These are phyloP conservation scores for Purpureocillium takamizusanense DNA, from an alignment of 2,329 filamentous ascomycete genomes.

Conservation along the genomic window DNA sequence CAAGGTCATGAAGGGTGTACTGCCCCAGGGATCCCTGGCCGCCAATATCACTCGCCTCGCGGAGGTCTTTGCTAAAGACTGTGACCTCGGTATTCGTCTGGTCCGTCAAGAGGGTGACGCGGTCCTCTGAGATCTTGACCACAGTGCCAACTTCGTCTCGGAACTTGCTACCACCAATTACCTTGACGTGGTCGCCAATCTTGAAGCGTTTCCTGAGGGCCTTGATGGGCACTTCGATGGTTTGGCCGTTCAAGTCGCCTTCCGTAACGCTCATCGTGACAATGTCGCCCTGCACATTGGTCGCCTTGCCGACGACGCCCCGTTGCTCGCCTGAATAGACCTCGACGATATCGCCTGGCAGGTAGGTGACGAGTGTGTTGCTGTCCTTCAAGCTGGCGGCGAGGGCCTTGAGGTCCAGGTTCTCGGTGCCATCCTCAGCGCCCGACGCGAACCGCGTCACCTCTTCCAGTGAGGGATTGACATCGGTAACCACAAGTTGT, in stretches of 20 bases:
- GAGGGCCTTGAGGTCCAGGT: conserved; percentile 83
- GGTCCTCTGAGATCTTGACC: conserved; percentile 84
- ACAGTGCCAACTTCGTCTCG: conserved; percentile 96
- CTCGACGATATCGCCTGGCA: conserved; percentile 92
- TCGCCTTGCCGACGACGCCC: conserved; percentile 77
- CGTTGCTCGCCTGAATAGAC: conserved; percentile 94
- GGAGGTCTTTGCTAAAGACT: conserved; percentile 93
- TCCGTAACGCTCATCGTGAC: conserved; percentile 80
- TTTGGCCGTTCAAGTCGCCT: conserved; percentile 72
- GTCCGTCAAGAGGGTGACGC: conserved; percentile 87
- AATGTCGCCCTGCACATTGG: conserved; percentile 83
- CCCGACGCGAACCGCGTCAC: conserved; percentile 89
- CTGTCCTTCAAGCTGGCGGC: conserved; percentile 83
- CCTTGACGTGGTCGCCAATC: conserved; percentile 95
- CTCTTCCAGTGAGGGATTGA: conserved; percentile 89
- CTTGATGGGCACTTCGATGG: conserved; percentile 86
- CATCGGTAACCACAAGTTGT: conserved; percentile 74
- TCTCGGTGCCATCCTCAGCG: conserved; percentile 85
- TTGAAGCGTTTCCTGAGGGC: conserved; percentile 87
- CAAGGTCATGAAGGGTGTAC: conserved; percentile 85
- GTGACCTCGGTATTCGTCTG: conserved; percentile 90
- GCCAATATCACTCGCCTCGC: conserved; percentile 86
- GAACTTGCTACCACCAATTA: conserved; percentile 91
- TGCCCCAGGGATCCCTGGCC: conserved; percentile 78
- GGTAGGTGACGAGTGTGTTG: conserved; percentile 72